phyloP scores from a whole-genome alignment of 1,284 basidiomycete genomes.

The Ganoderma leucocontextum region DNA sequence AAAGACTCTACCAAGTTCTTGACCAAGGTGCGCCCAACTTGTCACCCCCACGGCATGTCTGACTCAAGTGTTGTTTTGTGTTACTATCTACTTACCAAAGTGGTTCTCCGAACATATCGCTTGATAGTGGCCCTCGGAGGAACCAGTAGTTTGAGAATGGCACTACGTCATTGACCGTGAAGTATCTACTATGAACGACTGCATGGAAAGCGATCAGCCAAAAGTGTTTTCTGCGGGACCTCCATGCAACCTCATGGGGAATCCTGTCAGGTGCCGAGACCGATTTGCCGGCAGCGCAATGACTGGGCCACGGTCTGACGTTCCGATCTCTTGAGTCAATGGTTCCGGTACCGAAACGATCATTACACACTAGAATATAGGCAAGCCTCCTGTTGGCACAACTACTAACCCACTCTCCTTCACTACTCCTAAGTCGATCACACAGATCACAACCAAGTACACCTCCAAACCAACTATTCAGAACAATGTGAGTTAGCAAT shows the following conservation, averaged over 20 bases:
- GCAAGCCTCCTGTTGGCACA: not conserved
- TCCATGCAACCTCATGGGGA: not conserved
- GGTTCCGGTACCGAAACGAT: slow-evolving; percentile 10
- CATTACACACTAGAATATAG: not conserved
- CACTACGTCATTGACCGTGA: not conserved
- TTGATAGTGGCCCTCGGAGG: not conserved
- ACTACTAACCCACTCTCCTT: not conserved
- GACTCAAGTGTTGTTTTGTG: not conserved
- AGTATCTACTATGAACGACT: not conserved
- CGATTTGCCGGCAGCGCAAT: not conserved
- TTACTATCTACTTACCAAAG: slow-evolving; percentile 6
- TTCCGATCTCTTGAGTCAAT: slow-evolving; percentile 8
- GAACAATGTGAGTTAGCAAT: not conserved
- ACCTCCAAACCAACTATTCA: not conserved
- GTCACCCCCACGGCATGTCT: not conserved
- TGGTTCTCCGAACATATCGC: slow-evolving; percentile 28
- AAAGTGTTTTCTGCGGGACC: not conserved
- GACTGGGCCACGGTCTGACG: not conserved
- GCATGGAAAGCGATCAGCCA: not conserved
- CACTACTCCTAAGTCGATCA: not conserved
- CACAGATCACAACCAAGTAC: not conserved
- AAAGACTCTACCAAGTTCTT: slow-evolving; percentile 71
- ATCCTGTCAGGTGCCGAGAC: not conserved
- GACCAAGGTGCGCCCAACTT: slow-evolving; percentile 39
- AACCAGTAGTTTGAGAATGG: not conserved